Evolutionary conservation across 2,329 filamentous ascomycete species (phyloP).

Genomic region (Penicillium sp.): DNA sequence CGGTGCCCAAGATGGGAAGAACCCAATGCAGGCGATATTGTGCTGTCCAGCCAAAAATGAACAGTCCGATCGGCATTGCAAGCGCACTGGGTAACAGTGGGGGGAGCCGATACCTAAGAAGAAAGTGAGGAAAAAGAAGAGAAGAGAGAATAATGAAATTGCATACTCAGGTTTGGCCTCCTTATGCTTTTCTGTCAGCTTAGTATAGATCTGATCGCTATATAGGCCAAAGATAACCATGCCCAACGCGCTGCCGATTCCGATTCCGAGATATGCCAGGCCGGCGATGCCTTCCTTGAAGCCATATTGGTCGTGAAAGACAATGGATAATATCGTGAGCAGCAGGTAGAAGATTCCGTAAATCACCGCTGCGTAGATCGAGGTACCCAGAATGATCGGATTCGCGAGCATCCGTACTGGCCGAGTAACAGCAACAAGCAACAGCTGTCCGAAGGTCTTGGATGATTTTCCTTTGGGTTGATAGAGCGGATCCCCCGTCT

Average conservation of each 20-base stretch:
- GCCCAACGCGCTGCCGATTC: not conserved
- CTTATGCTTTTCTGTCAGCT: not conserved
- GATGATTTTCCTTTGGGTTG: not conserved
- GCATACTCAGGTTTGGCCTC: not conserved
- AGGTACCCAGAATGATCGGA: not conserved
- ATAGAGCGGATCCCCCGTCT: conserved; percentile 21
- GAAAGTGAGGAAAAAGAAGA: not conserved
- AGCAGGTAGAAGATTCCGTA: not conserved
- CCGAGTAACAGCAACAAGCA: not conserved
- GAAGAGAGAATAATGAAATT: not conserved
- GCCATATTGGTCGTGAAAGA: not conserved
- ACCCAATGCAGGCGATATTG: not conserved
- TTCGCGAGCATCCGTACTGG: not conserved
- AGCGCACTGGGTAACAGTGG: not conserved
- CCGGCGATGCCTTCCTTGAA: not conserved
- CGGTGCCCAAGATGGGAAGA: not conserved
- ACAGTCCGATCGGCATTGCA: not conserved
- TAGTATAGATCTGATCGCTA: not conserved
- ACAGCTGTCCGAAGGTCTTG: not conserved
- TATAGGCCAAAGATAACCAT: not conserved
- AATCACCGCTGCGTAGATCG: not conserved
- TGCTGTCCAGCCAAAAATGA: not conserved
- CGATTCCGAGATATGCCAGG: not conserved
- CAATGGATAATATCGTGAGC: not conserved
- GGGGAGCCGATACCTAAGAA: not conserved